Base-by-base conservation (phyloP, 345 rosid species). In the Orychophragmus violaceus region DNA sequence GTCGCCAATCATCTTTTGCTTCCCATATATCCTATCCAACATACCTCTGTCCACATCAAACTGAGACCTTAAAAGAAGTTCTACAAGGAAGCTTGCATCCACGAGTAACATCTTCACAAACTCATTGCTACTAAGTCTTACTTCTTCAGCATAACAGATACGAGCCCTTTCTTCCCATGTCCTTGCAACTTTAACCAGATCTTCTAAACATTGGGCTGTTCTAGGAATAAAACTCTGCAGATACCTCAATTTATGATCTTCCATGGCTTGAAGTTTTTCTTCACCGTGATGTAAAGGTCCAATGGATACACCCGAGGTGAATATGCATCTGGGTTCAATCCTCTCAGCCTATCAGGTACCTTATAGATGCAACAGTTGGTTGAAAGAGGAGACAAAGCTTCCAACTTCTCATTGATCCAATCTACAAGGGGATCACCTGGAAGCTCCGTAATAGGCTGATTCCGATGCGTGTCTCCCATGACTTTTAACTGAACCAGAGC, bases 221-320 rank as follows among this genome's bases (percentile, higher is more conserved):
- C 70, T 66, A 9, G 11, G 9, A 30, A 77, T 23, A 72, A 70
- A 77, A 3, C 37, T 21, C 13, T 55, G 53, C 9, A 80, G 22
- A 45, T 80, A 77, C 63, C 77, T 71, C 27, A 48, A 42, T 35
- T 76, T 79, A 48, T 73, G 71, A 29, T 76, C 74, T 59, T 80
- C 69, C 49, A 59, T 68, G n/a, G 64, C 21, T 35, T 70, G 24
- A 27, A 66, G 72, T 19, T 25, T 55, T 11, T 28, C 27, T 23
- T 72, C 44, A n/a, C 66, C 62, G 5, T 12, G 57, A 69, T 80
- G 77, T 10, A 70, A 53, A 0, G 58, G 64, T 19, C 64, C 75
- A 71, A 54, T 24, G 13, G 69, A 71, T 22, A 71, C 46, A 24
- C 25, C 25, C 25, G 25, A 24, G 25, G 25, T 24, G 25, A 1